phyloP scores from a whole-genome alignment of 2,329 filamentous ascomycete genomes.

The Pochonia chlamydosporia region DNA sequence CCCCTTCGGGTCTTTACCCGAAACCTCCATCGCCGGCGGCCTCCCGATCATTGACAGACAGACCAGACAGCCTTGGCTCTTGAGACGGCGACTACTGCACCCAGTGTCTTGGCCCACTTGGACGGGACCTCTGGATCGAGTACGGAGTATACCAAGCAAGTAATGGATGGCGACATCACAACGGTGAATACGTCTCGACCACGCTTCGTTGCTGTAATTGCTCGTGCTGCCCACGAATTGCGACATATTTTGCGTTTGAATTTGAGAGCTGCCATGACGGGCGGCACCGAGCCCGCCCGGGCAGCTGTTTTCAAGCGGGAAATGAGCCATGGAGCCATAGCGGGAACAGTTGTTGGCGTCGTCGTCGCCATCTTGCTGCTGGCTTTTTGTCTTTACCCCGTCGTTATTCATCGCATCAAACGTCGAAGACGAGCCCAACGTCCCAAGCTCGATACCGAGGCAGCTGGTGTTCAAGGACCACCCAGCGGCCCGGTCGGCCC shows the following conservation, averaged over 20 bases:
- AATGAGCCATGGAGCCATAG: conserved; percentile 29
- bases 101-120: background rate
- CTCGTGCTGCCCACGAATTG: background rate
- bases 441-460: conserved; percentile 24
- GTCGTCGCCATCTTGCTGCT: conserved; percentile 26
- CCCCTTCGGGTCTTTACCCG: background rate
- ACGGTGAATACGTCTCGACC: background rate
- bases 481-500: conserved; percentile 8
- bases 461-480: conserved; percentile 16
- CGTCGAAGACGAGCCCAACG: conserved; percentile 17
- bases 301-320: conserved; percentile 19
- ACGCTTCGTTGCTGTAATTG: background rate
- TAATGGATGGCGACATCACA: conserved; percentile 2
- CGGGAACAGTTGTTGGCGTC: conserved; percentile 31
- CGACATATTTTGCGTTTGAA: background rate
- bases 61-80: background rate
- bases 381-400: conserved; percentile 32
- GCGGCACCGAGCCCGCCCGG: conserved; percentile 10
- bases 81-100: too few species aligned
- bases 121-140: background rate
- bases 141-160: too few species aligned
- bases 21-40: background rate
- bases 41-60: background rate
- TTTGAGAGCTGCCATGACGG: background rate
- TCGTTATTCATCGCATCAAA: conserved; percentile 28